These are phyloP conservation scores for Tricholoma hemisulphureum DNA, from an alignment of 768 basidiomycete species.

Conservation along the genomic window DNA sequence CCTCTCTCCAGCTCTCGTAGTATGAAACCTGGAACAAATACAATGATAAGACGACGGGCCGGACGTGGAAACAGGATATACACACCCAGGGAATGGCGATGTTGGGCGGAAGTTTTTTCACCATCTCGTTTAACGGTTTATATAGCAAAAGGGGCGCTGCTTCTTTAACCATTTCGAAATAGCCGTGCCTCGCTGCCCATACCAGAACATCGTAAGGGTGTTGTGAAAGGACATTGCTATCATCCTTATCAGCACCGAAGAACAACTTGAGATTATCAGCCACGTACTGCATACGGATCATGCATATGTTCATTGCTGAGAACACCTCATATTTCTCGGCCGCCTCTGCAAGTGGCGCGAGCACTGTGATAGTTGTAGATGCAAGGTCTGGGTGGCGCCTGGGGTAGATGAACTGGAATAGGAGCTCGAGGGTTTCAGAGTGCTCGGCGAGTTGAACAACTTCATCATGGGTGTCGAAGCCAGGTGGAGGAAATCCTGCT, in stretches of 20 bases:
- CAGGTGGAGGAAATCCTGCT: slow-evolving; percentile 22
- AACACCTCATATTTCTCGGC: slow-evolving; percentile 33
- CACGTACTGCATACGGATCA: slow-evolving; percentile 24
- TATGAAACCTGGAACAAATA: too few species aligned
- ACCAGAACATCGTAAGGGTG: slow-evolving; percentile 13
- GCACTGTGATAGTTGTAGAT: slow-evolving; percentile 10
- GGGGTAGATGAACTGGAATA: slow-evolving; percentile 29
- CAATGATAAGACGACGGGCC: background rate
- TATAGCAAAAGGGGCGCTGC: slow-evolving; percentile 1
- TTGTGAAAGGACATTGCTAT: slow-evolving; percentile 2
- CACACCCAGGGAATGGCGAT: slow-evolving; percentile 4
- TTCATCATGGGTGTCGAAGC: slow-evolving; percentile 19
- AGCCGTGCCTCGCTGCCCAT: slow-evolving; percentile 7
- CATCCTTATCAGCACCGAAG: background rate
- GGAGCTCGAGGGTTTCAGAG: slow-evolving; percentile 20
- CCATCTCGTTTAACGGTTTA: background rate
- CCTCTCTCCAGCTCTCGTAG: too few species aligned
- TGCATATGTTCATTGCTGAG: slow-evolving; percentile 15
- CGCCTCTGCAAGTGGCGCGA: slow-evolving; percentile 26
- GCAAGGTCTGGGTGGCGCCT: slow-evolving; percentile 23
- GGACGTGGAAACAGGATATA: too few species aligned
- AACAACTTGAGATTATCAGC: background rate
- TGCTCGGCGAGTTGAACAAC: slow-evolving; percentile 22
- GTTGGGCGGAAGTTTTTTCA: background rate
- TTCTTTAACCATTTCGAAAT: slow-evolving; percentile 1